These are phyloP conservation scores for Dryadomyces quercus-mongolicae DNA, from an alignment of 2,329 filamentous ascomycete genomes.

Conservation along the genomic window DNA sequence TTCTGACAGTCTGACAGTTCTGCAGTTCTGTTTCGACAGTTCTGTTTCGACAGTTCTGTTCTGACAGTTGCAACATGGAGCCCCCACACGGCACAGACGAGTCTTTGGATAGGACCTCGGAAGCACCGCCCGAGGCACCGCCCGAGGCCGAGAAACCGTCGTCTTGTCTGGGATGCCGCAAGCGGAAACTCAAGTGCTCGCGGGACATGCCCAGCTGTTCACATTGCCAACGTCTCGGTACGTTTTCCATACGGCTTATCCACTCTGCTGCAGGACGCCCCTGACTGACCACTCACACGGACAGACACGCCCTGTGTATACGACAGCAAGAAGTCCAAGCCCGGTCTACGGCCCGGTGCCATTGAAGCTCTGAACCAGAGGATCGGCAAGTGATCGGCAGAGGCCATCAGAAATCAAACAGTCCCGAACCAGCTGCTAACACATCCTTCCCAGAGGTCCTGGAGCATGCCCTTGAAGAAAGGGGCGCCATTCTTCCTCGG, in stretches of 20 bases:
- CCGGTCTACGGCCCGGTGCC: constrained; percentile 11
- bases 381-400: constrained; percentile 4
- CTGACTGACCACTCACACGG: neutral
- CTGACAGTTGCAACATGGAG: too few relatives aligned
- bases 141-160: constrained; percentile 1
- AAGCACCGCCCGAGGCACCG: neutral
- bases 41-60: too few relatives aligned
- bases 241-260: too few relatives aligned
- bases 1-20: too few relatives aligned
- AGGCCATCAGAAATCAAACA: too few relatives aligned
- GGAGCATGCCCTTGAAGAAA: constrained; percentile 3
- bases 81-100: neutral
- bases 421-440: too few relatives aligned
- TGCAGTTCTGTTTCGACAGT: too few relatives aligned
- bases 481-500: neutral
- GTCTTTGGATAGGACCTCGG: neutral
- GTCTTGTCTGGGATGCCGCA: constrained; percentile 9
- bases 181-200: constrained; percentile 12
- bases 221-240: constrained; percentile 9
- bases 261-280: too few relatives aligned
- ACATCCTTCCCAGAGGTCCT: constrained; percentile 3
- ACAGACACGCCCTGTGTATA: constrained; percentile 5
- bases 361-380: constrained; percentile 11
- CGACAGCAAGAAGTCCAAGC: constrained; percentile 9
- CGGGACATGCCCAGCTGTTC: constrained; percentile 8